phyloP scores from a whole-genome alignment of 352 stramenopile genomes.

The Phytophthora constricta region DNA sequence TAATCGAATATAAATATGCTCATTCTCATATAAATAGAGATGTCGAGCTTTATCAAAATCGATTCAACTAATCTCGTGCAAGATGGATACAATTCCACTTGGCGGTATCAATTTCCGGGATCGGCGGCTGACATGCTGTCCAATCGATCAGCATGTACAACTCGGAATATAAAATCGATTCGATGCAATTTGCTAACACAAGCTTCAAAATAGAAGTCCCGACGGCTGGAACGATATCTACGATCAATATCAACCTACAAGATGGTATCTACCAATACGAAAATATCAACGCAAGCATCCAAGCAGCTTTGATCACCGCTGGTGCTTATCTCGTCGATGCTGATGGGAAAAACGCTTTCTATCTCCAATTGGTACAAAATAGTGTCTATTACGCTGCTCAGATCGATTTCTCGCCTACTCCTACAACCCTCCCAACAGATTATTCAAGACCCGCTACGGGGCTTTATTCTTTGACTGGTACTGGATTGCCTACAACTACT shows the following conservation, averaged over 20 bases:
- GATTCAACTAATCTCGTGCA: slow-evolving; percentile 21
- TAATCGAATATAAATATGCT: neutral
- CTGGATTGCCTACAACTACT: slow-evolving; percentile 16
- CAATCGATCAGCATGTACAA: slow-evolving; percentile 31
- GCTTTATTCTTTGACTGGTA: slow-evolving; percentile 22
- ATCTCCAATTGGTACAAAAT: slow-evolving; percentile 29
- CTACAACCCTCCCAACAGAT: slow-evolving; percentile 15
- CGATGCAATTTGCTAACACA: slow-evolving; percentile 20
- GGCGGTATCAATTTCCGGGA: slow-evolving; percentile 13
- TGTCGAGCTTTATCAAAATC: neutral
- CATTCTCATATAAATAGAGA: neutral
- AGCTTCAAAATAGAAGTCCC: slow-evolving; percentile 26
- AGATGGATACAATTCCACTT: slow-evolving; percentile 33
- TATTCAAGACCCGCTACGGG: slow-evolving; percentile 24
- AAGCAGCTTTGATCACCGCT: slow-evolving; percentile 12
- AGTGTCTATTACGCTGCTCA: slow-evolving; percentile 26
- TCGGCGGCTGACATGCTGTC: slow-evolving; percentile 21
- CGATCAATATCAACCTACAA: slow-evolving; percentile 17
- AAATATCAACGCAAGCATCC: slow-evolving; percentile 31
- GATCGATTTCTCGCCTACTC: slow-evolving; percentile 18
- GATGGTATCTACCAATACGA: slow-evolving; percentile 27
- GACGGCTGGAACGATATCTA: slow-evolving; percentile 16
- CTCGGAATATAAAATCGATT: slow-evolving; percentile 34
- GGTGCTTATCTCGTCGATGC: slow-evolving; percentile 34
- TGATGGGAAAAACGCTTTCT: slow-evolving; percentile 23